Evolutionary conservation across 2,329 filamentous ascomycete genomes (phyloP), one percentile per base, ranked within the genome.

Genomic region (Grosmannia penicillata): DNA sequence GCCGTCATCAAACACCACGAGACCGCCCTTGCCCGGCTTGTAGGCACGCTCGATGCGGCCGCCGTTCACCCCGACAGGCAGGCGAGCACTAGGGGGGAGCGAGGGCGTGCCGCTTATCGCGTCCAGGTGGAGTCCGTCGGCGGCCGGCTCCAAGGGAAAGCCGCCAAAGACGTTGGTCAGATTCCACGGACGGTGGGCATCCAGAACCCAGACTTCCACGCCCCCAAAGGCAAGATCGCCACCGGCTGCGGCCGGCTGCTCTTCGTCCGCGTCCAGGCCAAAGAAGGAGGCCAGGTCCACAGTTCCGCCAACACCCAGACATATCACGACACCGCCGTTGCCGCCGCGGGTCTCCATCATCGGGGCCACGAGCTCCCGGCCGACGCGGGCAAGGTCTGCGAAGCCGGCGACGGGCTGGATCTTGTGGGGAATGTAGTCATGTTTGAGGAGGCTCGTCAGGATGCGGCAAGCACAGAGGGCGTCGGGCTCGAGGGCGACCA

Each of bases 391-490:
- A 33, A 98, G 73, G 56, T 96, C 91, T 47, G 75, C 78, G 74
- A 95, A 96, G 39, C 91, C 91, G 17, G 84, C 76, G 39, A 98
- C 80, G 1, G 91, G 91, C 52, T 95, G 84, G 53, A 96, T 94
- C 61, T 95, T 96, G 64, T 96, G 89, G 13, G 82, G 83, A 49
- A 98, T 93, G 55, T 93, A 96, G 65, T 98, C 91, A 67, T 89
- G 82, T 61, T 93, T 95, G 43, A 98, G 69, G n/a, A 98, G 70
- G 36, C 81, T 73, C 3, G 89, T 93, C 34, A 98, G 75, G 44
- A 98, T 95, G 44, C 87, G 85, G 56, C 86, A 93, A 45, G 87
- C 91, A 60, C 89, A 96, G 45, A 98, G 75, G 46, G 91, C 83
- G 62, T 98, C 91, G 39, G 91, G 86, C 54, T 95, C 89, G 55